Evolutionary conservation across 2,329 filamentous ascomycete species (phyloP).

Genomic region (Bipolaris bicolor): DNA sequence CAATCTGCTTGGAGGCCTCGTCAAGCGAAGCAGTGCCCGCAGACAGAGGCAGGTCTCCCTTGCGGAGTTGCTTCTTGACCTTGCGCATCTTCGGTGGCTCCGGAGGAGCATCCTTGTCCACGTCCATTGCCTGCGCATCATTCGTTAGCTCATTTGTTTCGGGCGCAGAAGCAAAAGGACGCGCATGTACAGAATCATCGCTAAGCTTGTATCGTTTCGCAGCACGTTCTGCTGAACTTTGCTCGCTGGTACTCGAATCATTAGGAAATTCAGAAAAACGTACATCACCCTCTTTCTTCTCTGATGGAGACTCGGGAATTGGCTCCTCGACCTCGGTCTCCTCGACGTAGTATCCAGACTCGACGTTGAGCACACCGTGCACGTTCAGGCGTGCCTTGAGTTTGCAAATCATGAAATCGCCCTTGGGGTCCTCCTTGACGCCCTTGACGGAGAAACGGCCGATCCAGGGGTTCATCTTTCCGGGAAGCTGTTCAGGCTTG

Average conservation of each 20-base stretch:
- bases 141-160: slow-evolving; percentile 36
- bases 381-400: slow-evolving; percentile 96
- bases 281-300: slow-evolving; percentile 72
- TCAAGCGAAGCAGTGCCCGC: slow-evolving; percentile 84
- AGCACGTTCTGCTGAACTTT: slow-evolving; percentile 31
- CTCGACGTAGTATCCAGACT: slow-evolving; percentile 97
- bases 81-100: slow-evolving; percentile 82
- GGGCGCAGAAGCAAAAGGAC: slow-evolving; percentile 33
- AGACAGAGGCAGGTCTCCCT: slow-evolving; percentile 90
- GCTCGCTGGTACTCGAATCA: slow-evolving; percentile 30
- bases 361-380: slow-evolving; percentile 93
- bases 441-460: slow-evolving; percentile 97
- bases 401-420: slow-evolving; percentile 99
- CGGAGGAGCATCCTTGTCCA: slow-evolving; percentile 47
- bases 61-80: slow-evolving; percentile 99
- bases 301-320: slow-evolving; percentile 69
- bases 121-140: slow-evolving; percentile 47
- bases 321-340: slow-evolving; percentile 97
- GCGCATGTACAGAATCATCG: slow-evolving; percentile 32
- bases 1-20: slow-evolving; percentile 66
- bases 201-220: slow-evolving; percentile 43
- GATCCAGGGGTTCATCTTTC: slow-evolving; percentile 92
- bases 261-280: slow-evolving; percentile 53
- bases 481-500: slow-evolving; percentile 83
- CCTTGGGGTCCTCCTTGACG: slow-evolving; percentile 89